Evolutionary conservation across 306 rosid species (phyloP).

Genomic region (Sphenostylis stenocarpa): DNA sequence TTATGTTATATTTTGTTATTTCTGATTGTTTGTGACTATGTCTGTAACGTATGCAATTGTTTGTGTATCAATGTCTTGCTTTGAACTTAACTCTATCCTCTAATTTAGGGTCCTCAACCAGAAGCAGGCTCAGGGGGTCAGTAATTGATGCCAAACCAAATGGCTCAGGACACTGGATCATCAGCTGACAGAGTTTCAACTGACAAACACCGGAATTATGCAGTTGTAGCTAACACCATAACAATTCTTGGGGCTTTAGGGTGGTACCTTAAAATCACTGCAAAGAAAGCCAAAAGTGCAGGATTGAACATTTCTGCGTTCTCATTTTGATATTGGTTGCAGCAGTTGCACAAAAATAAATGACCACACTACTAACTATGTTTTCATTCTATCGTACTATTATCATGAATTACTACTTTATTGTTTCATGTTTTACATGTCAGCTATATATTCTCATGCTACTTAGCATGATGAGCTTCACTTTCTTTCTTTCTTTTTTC

Average conservation of each 20-base stretch:
- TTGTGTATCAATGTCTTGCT: neutral
- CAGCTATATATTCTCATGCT: constrained; percentile 20
- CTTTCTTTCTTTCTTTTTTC: no score
- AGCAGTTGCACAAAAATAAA: constrained; percentile 38
- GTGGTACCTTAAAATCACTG: constrained; percentile 80
- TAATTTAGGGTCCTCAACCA: constrained; percentile 75
- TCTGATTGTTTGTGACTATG: neutral
- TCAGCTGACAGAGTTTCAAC: constrained; percentile 67
- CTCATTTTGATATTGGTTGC: constrained; percentile 28
- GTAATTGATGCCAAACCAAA: constrained; percentile 62
- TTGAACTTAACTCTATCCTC: constrained; percentile 24
- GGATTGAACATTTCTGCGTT: constrained; percentile 55
- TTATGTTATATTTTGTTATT: constrained; percentile 1
- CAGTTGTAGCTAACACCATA: constrained; percentile 74
- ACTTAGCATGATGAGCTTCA: constrained; percentile 13
- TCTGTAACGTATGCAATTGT: neutral
- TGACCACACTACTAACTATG: constrained; percentile 26
- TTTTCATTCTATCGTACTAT: constrained; percentile 5
- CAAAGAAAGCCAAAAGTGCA: constrained; percentile 86
- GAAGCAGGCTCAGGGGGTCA: constrained; percentile 66
- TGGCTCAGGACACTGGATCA: constrained; percentile 47
- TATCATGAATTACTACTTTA: constrained; percentile 23
- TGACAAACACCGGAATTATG: constrained; percentile 85
- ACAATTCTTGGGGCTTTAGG: constrained; percentile 66
- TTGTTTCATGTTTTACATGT: constrained; percentile 17